These are phyloP conservation scores for Neurospora cerealis DNA, from an alignment of 495 filamentous ascomycete species.

Conservation along the genomic window DNA sequence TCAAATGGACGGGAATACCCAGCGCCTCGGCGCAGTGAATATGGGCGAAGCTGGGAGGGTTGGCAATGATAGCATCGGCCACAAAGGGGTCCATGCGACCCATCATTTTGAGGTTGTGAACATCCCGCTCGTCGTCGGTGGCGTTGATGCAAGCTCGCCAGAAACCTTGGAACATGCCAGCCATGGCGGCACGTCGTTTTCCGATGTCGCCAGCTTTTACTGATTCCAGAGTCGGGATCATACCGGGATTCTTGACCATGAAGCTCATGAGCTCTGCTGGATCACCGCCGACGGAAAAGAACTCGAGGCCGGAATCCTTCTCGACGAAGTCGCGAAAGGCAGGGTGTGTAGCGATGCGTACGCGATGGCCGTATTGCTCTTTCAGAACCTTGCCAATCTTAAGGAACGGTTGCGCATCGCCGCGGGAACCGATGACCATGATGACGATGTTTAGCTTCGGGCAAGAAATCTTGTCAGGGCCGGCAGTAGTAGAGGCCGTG, in stretches of 20 bases:
- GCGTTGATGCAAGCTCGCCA: constrained; percentile 67
- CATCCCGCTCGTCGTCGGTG: constrained; percentile 47
- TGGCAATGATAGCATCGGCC: constrained; percentile 75
- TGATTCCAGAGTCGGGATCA: constrained; percentile 61
- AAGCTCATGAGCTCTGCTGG: constrained; percentile 75
- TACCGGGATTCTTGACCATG: constrained; percentile 77
- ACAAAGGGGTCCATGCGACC: constrained; percentile 52
- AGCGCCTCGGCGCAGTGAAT: constrained; percentile 73
- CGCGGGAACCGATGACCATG: constrained; percentile 67
- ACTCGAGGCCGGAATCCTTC: constrained; percentile 58
- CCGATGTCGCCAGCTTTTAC: constrained; percentile 59
- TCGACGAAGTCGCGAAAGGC: constrained; percentile 59
- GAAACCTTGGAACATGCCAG: constrained; percentile 62
- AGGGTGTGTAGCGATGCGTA: constrained; percentile 67
- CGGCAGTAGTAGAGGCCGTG: constrained; percentile 8
- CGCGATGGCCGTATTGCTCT: constrained; percentile 56
- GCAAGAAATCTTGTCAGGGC: constrained; percentile 9
- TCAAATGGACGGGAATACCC: constrained; percentile 67
- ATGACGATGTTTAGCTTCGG: constrained; percentile 67
- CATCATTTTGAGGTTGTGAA: constrained; percentile 45
- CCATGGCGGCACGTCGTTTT: constrained; percentile 55
- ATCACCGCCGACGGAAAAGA: constrained; percentile 72
- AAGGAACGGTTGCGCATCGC: constrained; percentile 72
- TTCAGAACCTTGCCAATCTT: constrained; percentile 55
- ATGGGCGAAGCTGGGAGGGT: constrained; percentile 74